A percentile compares a stretch with the other conserved stretches of the same genome.
phyloP scores from a whole-genome alignment of 257 asterid species.

The Ligustrum vulgare region DNA sequence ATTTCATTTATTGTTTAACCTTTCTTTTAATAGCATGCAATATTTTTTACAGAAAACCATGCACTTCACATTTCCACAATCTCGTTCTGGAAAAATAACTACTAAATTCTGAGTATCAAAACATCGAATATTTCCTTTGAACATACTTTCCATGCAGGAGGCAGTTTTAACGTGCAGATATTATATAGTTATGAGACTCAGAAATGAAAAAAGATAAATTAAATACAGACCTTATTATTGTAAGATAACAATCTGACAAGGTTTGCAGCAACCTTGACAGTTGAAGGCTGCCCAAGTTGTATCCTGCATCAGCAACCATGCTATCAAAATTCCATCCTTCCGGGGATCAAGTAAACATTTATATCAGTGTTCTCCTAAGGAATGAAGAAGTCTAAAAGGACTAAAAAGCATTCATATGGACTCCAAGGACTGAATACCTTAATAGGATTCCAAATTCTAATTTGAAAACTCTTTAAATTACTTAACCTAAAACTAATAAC shows the following conservation, averaged over 20 bases:
- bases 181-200: background rate
- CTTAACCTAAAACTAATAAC: too few relatives aligned
- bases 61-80: background rate
- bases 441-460: too few relatives aligned
- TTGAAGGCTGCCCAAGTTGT: conserved; percentile 85
- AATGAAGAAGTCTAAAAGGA: background rate
- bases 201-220: conserved; percentile 1
- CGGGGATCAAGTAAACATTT: background rate
- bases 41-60: background rate
- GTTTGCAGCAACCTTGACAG: conserved; percentile 82
- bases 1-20: background rate
- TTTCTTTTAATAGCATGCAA: background rate
- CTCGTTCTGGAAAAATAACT: background rate
- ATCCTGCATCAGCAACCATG: conserved; percentile 48
- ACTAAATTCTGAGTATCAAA: background rate
- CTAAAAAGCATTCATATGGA: too few relatives aligned
- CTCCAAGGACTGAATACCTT: too few relatives aligned
- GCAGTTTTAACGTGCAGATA: background rate
- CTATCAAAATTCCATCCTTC: background rate
- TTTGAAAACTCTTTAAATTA: too few relatives aligned
- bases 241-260: conserved; percentile 62
- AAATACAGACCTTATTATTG: conserved; percentile 62
- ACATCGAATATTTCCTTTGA: background rate
- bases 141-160: background rate
- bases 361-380: background rate